Evolutionary conservation across 352 stramenopile genomes (phyloP), one percentile per base, ranked within the genome.

Genomic region (Globisporangium mamillatum): DNA sequence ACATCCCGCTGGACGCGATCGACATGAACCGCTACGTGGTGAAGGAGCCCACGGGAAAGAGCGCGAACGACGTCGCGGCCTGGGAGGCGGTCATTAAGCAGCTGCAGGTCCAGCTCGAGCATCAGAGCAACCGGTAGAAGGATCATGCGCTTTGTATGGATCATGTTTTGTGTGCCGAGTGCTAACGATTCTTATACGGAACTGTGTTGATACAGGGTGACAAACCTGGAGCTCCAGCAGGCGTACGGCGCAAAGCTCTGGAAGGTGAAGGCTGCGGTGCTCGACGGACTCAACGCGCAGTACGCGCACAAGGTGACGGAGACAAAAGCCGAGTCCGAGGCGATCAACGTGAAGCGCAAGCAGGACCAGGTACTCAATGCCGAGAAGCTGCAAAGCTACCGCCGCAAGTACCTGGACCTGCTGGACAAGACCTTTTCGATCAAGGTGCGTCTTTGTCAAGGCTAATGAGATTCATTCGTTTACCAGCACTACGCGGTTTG

Each of bases 171-270:
- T 38, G 25, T 53, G 5, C 1, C 4, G 18, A 32, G 3, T 22
- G 20, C 4, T 48, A 48, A 48, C 29, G 14, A 22, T 48, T 7
- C 12, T 18, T 71, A 58, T 63, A 41, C 71, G 56, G 65, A 62
- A 60, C 12, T 22, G 59, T 25, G 24, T 66, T 52, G 58, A 3
- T 25, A 27, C 63, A 85, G 80, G n/a, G 80, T 92, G 14, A 69
- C 82, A 46, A 93, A 89, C 73, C 66, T 94, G 36, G 86, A 94
- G 69, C 76, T 94, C 38, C 77, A 91, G 64, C 86, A 94, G 52
- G 75, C 75, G 27, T 94, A 93, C 63, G 84, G 83, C 8, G 75
- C 83, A 12, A 90, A 91, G 60, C 64, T 89, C 50, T 84, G 75
- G 67, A 92, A 94, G 66, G 72, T 83, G 14, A 78, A 82, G 1